A percentile compares a stretch with the other conserved stretches of the same genome.
Conservation (phyloP, 2,329 filamentous ascomycete species). For the Zasmidium angulare region DNA sequence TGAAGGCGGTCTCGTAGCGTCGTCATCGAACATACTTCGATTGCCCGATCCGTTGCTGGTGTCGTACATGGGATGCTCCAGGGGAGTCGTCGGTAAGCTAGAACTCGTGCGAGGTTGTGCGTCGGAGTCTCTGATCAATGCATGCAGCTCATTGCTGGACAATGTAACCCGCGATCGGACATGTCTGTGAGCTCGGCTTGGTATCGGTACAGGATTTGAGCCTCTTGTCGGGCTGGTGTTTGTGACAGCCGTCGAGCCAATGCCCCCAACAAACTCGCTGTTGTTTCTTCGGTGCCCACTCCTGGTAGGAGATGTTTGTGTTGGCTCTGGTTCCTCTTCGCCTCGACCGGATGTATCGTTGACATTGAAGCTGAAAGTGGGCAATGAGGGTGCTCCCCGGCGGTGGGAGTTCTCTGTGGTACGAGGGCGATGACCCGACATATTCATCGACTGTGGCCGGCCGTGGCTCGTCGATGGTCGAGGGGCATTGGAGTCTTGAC, state of each 20-base stretch:
- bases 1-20: constrained; percentile 42
- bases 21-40: constrained; percentile 19
- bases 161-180: constrained; percentile 48
- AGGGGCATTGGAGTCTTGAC: constrained; percentile 21
- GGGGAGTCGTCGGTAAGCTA: constrained; percentile 36
- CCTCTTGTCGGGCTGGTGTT: constrained; percentile 70
- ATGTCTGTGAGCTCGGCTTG: constrained; percentile 22
- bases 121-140: constrained; percentile 58
- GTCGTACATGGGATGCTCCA: constrained; percentile 24
- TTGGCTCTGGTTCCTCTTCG: constrained; percentile 30
- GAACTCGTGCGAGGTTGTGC: constrained; percentile 29
- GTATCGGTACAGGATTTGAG: constrained; percentile 34
- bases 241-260: constrained; percentile 58
- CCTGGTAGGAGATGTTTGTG: constrained; percentile 51
- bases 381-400: constrained; percentile 36
- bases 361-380: constrained; percentile 52
- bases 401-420: constrained; percentile 35
- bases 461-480: constrained; percentile 12
- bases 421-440: constrained; percentile 36
- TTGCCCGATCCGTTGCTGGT: neutral
- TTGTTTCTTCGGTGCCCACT: constrained; percentile 71
- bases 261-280: constrained; percentile 84
- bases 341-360: constrained; percentile 38
- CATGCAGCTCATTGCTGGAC: constrained; percentile 76
- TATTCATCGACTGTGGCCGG: constrained; percentile 36